phyloP scores from a whole-genome alignment of 345 rosid genomes.

The Heritiera fomes region DNA sequence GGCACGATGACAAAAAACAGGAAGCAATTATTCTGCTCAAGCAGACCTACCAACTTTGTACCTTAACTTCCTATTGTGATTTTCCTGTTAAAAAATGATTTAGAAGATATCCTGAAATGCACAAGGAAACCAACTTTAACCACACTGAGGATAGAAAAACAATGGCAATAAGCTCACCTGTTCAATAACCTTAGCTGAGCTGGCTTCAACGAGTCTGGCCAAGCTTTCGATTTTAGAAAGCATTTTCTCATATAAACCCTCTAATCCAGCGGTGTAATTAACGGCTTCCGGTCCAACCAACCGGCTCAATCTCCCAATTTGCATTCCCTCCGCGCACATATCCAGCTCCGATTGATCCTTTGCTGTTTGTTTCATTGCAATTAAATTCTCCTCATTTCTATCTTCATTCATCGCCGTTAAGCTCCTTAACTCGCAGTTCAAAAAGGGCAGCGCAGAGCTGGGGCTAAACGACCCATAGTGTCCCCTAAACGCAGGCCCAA shows the following conservation, averaged over 20 bases:
- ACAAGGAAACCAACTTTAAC: constrained; percentile 7
- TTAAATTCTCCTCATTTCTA: constrained; percentile 38
- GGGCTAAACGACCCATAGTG: constrained; percentile 74
- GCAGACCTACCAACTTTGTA: constrained; percentile 41
- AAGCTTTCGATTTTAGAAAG: constrained; percentile 56
- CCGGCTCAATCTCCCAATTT: constrained; percentile 47
- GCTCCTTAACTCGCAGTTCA: constrained; percentile 53
- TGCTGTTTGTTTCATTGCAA: constrained; percentile 37
- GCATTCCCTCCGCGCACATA: constrained; percentile 56
- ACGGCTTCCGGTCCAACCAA: constrained; percentile 72
- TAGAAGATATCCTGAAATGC: constrained; percentile 4
- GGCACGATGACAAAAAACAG: neutral
- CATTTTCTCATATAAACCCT: constrained; percentile 82
- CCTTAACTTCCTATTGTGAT: constrained; percentile 65
- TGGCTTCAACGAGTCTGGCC: constrained; percentile 69
- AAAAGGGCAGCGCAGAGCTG: constrained; percentile 52
- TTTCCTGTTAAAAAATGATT: constrained; percentile 45
- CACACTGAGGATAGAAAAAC: neutral
- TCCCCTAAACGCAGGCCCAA: constrained; percentile 79
- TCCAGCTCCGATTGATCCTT: constrained; percentile 59
- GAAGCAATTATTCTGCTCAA: constrained; percentile 34
- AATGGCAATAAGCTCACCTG: constrained; percentile 43
- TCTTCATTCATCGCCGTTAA: constrained; percentile 62
- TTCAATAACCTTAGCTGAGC: constrained; percentile 59
- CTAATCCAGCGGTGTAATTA: constrained; percentile 52